phyloP scores from a whole-genome alignment of 768 basidiomycete genomes.

The Nevesoporus exiguus region DNA sequence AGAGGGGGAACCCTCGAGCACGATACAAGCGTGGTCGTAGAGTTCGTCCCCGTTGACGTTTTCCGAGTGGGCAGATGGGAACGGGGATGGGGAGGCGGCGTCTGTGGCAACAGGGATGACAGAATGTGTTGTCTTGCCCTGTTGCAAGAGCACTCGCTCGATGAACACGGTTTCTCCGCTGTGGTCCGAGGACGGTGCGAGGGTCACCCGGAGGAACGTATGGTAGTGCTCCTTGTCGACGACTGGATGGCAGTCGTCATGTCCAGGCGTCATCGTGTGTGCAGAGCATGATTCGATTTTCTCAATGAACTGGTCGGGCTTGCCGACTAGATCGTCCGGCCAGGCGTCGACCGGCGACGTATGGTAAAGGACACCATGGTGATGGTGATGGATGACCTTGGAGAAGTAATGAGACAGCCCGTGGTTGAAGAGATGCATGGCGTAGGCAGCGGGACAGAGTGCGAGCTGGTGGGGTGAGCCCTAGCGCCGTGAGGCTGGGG shows the following conservation, averaged over 20 bases:
- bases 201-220: constrained; percentile 6
- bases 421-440: constrained; percentile 2
- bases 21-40: constrained; percentile 14
- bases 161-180: constrained; percentile 6
- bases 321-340: constrained; percentile 3
- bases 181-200: constrained; percentile 4
- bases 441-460: not conserved
- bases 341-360: constrained; percentile 9
- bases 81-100: not conserved
- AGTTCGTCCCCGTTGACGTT: not conserved
- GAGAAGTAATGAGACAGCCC: constrained; percentile 6
- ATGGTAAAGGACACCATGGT: constrained; percentile 5
- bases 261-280: constrained; percentile 1
- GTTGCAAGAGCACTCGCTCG: constrained; percentile 7
- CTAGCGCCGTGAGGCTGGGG: too few species aligned
- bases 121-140: not conserved
- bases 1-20: constrained; percentile 2
- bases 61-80: not conserved
- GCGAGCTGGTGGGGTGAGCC: not conserved
- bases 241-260: not conserved
- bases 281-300: constrained; percentile 8
- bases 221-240: constrained; percentile 10
- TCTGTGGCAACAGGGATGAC: constrained; percentile 4
- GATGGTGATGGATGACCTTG: constrained; percentile 6
- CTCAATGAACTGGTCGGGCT: constrained; percentile 6